phyloP scores from a whole-genome alignment of 2,329 filamentous ascomycete species.

The Sarocladium brachiariae region DNA sequence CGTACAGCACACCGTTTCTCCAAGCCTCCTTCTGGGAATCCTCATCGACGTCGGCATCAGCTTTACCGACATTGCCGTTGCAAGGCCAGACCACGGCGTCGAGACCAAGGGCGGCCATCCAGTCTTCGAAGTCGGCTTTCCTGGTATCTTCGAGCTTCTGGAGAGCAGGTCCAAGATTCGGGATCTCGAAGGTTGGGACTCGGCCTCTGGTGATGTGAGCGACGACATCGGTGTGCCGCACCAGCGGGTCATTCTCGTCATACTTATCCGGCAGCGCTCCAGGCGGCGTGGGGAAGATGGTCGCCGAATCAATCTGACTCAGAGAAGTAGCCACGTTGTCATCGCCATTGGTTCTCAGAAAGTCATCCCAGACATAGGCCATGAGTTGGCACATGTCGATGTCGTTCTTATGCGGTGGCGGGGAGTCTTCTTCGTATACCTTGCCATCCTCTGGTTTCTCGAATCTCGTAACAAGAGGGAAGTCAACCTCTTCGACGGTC shows the following conservation, averaged over 20 bases:
- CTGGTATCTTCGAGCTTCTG: constrained; percentile 40
- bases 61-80: constrained; percentile 41
- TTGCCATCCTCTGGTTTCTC: constrained; percentile 29
- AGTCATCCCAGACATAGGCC: constrained; percentile 17
- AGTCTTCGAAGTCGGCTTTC: constrained; percentile 42
- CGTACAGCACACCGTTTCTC: constrained; percentile 12
- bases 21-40: constrained; percentile 18
- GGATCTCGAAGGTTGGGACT: constrained; percentile 31
- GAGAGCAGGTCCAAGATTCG: constrained; percentile 34
- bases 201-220: constrained; percentile 1
- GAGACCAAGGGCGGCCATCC: constrained; percentile 33
- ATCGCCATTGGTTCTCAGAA: constrained; percentile 29
- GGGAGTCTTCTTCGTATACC: constrained; percentile 28
- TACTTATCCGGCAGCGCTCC: constrained; percentile 15
- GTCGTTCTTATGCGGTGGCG: constrained; percentile 27
- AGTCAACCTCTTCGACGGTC: constrained; percentile 34
- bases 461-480: constrained; percentile 38
- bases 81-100: constrained; percentile 44
- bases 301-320: constrained; percentile 28
- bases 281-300: constrained; percentile 27
- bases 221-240: constrained; percentile 10
- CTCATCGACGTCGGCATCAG: constrained; percentile 36
- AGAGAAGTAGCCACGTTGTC: constrained; percentile 21
- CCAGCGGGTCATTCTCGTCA: constrained; percentile 4
- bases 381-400: constrained; percentile 32